A percentile compares a stretch with the other conserved stretches of the same genome.
These are phyloP conservation scores for Neofusicoccum ribis DNA, from an alignment of 2,329 filamentous ascomycete species.

Conservation along the genomic window DNA sequence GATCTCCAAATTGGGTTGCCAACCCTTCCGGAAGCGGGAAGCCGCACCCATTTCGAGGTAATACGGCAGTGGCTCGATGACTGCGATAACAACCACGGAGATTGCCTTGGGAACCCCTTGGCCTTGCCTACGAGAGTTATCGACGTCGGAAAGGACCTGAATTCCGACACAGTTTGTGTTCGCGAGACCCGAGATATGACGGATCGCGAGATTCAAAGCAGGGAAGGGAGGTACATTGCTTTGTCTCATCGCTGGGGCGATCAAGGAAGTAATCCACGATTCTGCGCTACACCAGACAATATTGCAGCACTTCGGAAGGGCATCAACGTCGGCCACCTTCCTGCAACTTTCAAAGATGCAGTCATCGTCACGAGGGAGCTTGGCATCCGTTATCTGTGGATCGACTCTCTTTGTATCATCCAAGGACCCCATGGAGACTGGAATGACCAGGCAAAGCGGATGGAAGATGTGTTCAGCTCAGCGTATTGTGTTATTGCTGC, in stretches of 20 bases:
- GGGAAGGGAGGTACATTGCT: background rate
- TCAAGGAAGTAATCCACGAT: background rate
- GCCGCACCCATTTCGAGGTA: slow-evolving; percentile 18
- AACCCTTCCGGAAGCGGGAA: slow-evolving; percentile 8
- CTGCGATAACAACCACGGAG: background rate
- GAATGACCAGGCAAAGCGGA: slow-evolving; percentile 2
- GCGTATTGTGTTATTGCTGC: slow-evolving; percentile 20
- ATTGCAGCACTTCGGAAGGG: background rate
- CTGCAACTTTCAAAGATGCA: slow-evolving; percentile 27
- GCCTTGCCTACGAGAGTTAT: background rate
- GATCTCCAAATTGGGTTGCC: slow-evolving; percentile 24
- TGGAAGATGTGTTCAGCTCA: slow-evolving; percentile 17
- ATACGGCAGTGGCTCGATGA: slow-evolving; percentile 20
- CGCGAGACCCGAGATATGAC: too few relatives aligned
- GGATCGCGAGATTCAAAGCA: background rate
- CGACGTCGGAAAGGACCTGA: background rate
- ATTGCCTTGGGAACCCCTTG: background rate
- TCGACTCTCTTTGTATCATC: slow-evolving; percentile 27
- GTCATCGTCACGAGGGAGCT: slow-evolving; percentile 23
- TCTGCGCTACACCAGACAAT: background rate
- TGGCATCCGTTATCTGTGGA: slow-evolving; percentile 26
- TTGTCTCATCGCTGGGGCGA: slow-evolving; percentile 1
- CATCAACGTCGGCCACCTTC: slow-evolving; percentile 15
- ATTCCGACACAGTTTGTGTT: background rate
- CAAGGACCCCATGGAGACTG: slow-evolving; percentile 19